Conservation (phyloP, 2,329 filamentous ascomycete genomes). For the Fusarium citri region DNA sequence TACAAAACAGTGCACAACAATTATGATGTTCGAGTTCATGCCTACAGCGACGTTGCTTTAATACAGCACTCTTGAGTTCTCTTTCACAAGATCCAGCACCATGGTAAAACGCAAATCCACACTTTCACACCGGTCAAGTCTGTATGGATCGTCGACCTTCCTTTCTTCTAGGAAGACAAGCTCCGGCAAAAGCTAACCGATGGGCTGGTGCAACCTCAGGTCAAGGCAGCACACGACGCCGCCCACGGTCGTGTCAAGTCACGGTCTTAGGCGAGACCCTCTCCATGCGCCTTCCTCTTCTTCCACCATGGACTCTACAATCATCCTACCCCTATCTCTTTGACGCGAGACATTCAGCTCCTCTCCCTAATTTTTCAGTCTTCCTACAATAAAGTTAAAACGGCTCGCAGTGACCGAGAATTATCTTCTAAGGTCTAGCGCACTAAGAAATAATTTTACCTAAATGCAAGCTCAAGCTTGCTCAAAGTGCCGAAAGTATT, state of each 20-base stretch:
- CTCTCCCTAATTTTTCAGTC: too few species aligned
- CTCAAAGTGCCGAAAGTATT: neutral
- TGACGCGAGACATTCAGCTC: too few species aligned
- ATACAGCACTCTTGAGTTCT: rapidly evolving
- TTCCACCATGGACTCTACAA: rapidly evolving
- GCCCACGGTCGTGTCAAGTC: too few species aligned
- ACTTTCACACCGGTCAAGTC: neutral
- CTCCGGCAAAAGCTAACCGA: neutral
- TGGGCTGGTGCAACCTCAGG: neutral
- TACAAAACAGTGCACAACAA: neutral
- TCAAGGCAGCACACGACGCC: neutral
- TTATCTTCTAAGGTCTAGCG: too few species aligned
- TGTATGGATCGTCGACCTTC: rapidly evolving
- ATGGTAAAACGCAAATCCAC: neutral
- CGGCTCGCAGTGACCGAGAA: too few species aligned
- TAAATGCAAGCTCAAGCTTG: rapidly evolving
- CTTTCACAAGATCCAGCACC: neutral
- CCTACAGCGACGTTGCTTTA: neutral
- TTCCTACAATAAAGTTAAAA: too few species aligned
- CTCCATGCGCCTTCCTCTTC: neutral
- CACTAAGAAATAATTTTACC: rapidly evolving
- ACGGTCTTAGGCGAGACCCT: neutral
- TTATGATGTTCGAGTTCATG: neutral
- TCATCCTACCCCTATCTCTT: too few species aligned
- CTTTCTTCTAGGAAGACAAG: neutral